A percentile compares a stretch with the other conserved stretches of the same genome.
phyloP scores from a whole-genome alignment of 257 asterid species.

The Scutellaria galericulata region DNA sequence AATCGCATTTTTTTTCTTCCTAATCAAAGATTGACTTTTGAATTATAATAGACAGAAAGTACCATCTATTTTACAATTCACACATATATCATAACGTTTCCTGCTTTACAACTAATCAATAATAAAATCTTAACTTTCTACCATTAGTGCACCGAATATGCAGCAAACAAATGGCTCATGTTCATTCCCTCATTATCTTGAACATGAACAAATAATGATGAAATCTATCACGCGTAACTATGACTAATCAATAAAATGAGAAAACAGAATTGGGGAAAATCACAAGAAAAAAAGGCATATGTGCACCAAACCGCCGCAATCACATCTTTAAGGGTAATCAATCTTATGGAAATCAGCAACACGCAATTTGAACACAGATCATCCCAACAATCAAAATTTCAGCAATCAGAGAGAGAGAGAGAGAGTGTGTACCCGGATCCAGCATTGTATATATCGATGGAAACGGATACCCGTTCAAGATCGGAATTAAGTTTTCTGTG shows the following conservation, averaged over 20 bases:
- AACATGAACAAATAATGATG: too few species aligned
- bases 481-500: conserved; percentile 47
- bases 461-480: conserved; percentile 53
- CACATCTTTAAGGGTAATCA: background rate
- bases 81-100: background rate
- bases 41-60: background rate
- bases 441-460: conserved; percentile 59
- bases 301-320: background rate
- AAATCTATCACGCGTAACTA: background rate
- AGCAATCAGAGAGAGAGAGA: conserved; percentile 11
- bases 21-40: background rate
- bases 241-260: background rate
- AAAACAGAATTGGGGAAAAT: background rate
- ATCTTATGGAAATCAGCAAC: conserved; percentile 8
- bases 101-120: conserved; percentile 9
- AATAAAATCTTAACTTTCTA: too few species aligned
- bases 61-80: background rate
- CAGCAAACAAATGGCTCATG: background rate
- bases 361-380: background rate
- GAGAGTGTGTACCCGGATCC: conserved; percentile 51
- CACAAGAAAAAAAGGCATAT: background rate
- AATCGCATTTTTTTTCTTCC: background rate
- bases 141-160: too few species aligned
- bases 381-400: conserved; percentile 2
- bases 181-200: too few species aligned